Evolutionary conservation across 2,329 filamentous ascomycete species (phyloP).

Genomic region (Chrysoporthe cubensis): DNA sequence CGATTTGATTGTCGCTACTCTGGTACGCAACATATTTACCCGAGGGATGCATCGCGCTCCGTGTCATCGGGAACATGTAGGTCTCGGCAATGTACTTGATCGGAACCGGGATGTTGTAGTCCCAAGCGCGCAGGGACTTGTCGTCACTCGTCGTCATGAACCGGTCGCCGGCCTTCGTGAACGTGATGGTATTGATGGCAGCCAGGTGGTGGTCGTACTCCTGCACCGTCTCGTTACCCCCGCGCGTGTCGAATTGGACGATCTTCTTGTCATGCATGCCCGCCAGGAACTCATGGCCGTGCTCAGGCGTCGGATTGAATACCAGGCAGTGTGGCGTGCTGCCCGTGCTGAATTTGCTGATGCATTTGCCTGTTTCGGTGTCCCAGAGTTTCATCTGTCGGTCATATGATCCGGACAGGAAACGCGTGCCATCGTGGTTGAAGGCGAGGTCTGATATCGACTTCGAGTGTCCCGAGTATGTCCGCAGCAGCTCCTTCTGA

Average conservation of each 20-base stretch:
- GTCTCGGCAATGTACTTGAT: slow-evolving; percentile 98
- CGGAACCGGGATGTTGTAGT: slow-evolving; percentile 96
- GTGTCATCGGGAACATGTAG: slow-evolving; percentile 96
- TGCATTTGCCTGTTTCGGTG: slow-evolving; percentile 88
- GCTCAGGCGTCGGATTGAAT: slow-evolving; percentile 82
- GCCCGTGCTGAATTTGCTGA: slow-evolving; percentile 87
- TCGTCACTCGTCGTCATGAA: slow-evolving; percentile 99
- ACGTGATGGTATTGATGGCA: slow-evolving; percentile 97
- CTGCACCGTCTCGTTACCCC: slow-evolving; percentile 78
- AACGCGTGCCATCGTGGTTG: slow-evolving; percentile 79
- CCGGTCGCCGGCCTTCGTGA: slow-evolving; percentile 89
- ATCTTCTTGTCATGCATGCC: slow-evolving; percentile 99
- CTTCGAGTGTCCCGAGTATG: slow-evolving; percentile 90
- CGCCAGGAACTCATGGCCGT: slow-evolving; percentile 87
- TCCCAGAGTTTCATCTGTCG: slow-evolving; percentile 98
- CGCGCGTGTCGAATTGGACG: slow-evolving; percentile 90
- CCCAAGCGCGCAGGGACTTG: slow-evolving; percentile 94
- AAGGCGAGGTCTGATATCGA: slow-evolving; percentile 89
- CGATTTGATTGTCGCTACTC: slow-evolving; percentile 91
- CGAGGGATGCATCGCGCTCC: slow-evolving; percentile 80
- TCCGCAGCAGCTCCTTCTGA: slow-evolving; percentile 82
- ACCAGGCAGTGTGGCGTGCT: slow-evolving; percentile 94
- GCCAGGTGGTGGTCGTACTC: slow-evolving; percentile 98
- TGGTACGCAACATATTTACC: slow-evolving; percentile 96
- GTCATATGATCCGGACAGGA: slow-evolving; percentile 91